These are phyloP conservation scores for Schizophyllum amplum DNA, from an alignment of 1,284 basidiomycete species.

Conservation along the genomic window DNA sequence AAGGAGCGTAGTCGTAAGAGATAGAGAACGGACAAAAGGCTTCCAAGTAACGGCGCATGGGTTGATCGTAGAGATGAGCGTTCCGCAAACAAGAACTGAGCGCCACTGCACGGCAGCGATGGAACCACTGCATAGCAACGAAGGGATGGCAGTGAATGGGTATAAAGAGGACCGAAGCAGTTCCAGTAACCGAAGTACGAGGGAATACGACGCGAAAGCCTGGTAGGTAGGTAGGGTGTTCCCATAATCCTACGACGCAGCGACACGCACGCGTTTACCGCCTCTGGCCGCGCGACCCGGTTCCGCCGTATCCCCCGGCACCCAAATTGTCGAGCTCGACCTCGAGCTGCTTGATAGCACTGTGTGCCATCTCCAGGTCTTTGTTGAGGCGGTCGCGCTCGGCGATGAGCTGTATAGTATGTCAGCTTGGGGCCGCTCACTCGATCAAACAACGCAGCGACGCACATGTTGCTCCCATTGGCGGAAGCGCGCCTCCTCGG, in stretches of 20 bases:
- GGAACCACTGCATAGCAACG: too few relatives aligned
- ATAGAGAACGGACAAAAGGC: not conserved
- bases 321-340: constrained; percentile 85
- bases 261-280: not conserved
- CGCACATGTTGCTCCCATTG: constrained; percentile 98
- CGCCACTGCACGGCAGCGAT: too few relatives aligned
- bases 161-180: not conserved
- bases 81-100: not conserved
- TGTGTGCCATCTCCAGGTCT: constrained; percentile 88
- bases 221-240: not conserved
- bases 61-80: not conserved
- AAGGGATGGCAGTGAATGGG: not conserved
- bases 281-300: constrained; percentile 52
- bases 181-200: not conserved
- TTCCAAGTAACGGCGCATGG: not conserved
- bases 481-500: constrained; percentile 95
- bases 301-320: constrained; percentile 75
- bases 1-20: not conserved
- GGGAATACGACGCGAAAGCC: not conserved
- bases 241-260: not conserved
- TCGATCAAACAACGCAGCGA: constrained; percentile 14
- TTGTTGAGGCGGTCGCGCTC: constrained; percentile 97
- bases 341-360: constrained; percentile 86
- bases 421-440: constrained; percentile 12
- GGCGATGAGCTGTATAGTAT: constrained; percentile 69